phyloP scores from a whole-genome alignment of 257 asterid species.

The Fraxinus cuspidata region DNA sequence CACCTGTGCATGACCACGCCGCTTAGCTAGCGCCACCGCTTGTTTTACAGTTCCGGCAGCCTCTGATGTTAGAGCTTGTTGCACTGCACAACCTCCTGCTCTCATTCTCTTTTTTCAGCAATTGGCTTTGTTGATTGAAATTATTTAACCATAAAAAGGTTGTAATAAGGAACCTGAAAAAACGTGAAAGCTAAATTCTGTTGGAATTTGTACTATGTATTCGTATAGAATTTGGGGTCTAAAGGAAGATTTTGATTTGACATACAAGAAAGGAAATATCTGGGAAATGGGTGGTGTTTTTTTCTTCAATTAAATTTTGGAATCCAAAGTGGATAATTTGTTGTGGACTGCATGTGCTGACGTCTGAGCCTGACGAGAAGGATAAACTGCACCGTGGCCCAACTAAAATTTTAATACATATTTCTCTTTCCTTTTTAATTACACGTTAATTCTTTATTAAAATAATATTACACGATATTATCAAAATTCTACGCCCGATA shows the following conservation, averaged over 20 bases:
- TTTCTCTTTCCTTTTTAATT: too few species aligned
- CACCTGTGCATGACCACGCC: conserved; percentile 92
- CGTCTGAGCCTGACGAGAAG: conserved; percentile 52
- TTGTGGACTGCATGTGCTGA: conserved; percentile 65
- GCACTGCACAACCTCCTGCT: conserved; percentile 67
- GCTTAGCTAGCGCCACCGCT: conserved; percentile 61
- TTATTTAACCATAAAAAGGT: background rate
- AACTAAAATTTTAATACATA: too few species aligned
- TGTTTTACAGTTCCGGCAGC: conserved; percentile 64
- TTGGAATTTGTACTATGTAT: background rate
- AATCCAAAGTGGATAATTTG: conserved; percentile 43
- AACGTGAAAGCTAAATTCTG: conserved; percentile 10
- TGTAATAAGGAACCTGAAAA: conserved; percentile 12
- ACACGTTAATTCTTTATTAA: too few species aligned
- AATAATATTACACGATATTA: too few species aligned
- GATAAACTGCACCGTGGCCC: conserved; percentile 44
- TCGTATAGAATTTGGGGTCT: background rate
- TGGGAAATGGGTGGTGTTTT: conserved; percentile 34
- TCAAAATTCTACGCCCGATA: too few species aligned
- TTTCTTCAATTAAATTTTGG: conserved; percentile 63
- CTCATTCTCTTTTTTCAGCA: conserved; percentile 44
- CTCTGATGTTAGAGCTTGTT: conserved; percentile 57
- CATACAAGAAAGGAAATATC: conserved; percentile 28
- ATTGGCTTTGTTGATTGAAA: background rate
- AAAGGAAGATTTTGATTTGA: conserved; percentile 8